phyloP scores from a whole-genome alignment of 257 asterid genomes.

The Nicotiana undulata region DNA sequence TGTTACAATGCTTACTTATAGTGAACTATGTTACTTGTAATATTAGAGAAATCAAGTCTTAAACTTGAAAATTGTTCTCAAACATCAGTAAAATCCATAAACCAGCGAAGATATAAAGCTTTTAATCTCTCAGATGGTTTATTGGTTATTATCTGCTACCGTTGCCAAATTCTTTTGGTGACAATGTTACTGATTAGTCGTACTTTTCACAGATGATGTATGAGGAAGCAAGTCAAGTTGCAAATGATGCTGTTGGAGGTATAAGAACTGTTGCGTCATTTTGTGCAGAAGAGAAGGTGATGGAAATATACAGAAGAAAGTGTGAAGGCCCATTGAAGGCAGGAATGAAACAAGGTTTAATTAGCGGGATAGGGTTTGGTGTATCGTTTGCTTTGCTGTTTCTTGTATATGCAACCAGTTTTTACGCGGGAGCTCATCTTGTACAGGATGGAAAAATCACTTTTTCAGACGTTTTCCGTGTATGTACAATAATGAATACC shows the following conservation, averaged over 20 bases:
- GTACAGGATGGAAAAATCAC: conserved; percentile 58
- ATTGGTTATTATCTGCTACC: not conserved
- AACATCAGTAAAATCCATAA: not conserved
- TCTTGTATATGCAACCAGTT: conserved; percentile 69
- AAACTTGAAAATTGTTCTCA: not conserved
- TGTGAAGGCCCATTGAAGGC: conserved; percentile 65
- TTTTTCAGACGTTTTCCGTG: conserved; percentile 64
- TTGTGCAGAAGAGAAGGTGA: conserved; percentile 79
- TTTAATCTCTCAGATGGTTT: not conserved
- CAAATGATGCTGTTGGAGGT: conserved; percentile 75
- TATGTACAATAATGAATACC: conserved; percentile 18
- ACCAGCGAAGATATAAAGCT: not conserved
- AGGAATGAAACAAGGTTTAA: conserved; percentile 62
- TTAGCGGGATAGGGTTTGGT: conserved; percentile 75
- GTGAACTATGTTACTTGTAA: not conserved
- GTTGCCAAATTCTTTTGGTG: not conserved
- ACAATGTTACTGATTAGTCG: not conserved
- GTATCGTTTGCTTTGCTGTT: conserved; percentile 45
- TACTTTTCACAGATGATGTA: conserved; percentile 49
- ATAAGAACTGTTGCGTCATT: conserved; percentile 82
- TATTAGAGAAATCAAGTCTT: no score
- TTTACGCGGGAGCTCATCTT: conserved; percentile 82
- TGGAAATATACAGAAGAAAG: conserved; percentile 53
- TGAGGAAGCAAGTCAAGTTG: conserved; percentile 88
- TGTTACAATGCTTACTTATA: not conserved